Conservation (phyloP, 176 grass and related monocot species). For the Oryza meyeriana region DNA sequence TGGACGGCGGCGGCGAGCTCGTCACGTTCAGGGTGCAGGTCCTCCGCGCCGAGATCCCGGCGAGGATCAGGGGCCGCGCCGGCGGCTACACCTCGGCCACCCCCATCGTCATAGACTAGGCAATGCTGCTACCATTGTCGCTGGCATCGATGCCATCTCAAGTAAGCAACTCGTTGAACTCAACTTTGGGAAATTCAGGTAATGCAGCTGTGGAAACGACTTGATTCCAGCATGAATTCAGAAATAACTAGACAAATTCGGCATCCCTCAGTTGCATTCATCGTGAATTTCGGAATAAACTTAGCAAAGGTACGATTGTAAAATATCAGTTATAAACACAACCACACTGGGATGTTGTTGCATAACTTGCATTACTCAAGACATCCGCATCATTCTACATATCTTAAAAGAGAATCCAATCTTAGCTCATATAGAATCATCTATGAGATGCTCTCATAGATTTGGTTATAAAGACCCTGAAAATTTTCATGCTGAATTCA, state of each 20-base stretch:
- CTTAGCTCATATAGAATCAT: neutral
- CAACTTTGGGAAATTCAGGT: neutral
- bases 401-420: neutral
- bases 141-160: neutral
- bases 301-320: too few species aligned
- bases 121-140: neutral
- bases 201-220: neutral
- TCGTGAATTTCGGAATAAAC: too few species aligned
- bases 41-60: conserved; percentile 37
- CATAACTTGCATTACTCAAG: too few species aligned
- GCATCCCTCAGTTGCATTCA: too few species aligned
- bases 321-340: too few species aligned
- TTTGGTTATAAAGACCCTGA: neutral
- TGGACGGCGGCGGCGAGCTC: conserved; percentile 1
- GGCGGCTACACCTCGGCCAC: conserved; percentile 30
- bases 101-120: conserved; percentile 59
- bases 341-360: too few species aligned
- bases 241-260: too few species aligned
- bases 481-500: neutral
- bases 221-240: neutral
- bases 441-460: neutral
- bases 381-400: too few species aligned
- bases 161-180: neutral
- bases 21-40: conserved; percentile 50
- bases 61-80: neutral